These are phyloP conservation scores for Rhazya stricta DNA, from an alignment of 257 asterid genomes.

Conservation along the genomic window DNA sequence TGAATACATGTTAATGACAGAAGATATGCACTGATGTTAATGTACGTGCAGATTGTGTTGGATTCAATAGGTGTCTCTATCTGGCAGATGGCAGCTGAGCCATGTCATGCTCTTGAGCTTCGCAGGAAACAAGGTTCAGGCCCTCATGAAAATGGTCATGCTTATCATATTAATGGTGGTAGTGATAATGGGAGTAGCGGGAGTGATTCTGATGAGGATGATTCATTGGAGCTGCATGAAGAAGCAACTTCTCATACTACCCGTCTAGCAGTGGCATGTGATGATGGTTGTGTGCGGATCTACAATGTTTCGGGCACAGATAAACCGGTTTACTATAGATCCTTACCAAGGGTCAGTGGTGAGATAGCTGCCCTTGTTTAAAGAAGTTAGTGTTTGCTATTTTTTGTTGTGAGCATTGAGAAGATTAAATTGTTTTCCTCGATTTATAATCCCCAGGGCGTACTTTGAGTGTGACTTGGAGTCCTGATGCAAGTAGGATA, in stretches of 20 bases:
- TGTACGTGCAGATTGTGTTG: slow-evolving; percentile 57
- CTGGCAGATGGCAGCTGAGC: slow-evolving; percentile 93
- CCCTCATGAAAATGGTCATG: slow-evolving; percentile 51
- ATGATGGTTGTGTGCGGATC: slow-evolving; percentile 88
- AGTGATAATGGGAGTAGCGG: slow-evolving; percentile 45
- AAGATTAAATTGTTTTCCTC: slow-evolving; percentile 4
- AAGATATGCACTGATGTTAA: slow-evolving; percentile 8
- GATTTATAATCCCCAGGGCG: slow-evolving; percentile 45
- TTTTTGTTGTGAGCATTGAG: slow-evolving; percentile 3
- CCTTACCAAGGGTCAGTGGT: slow-evolving; percentile 87
- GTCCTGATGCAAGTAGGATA: slow-evolving; percentile 64
- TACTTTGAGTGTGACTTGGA: slow-evolving; percentile 77
- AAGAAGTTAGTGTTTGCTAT: not conserved
- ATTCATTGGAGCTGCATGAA: slow-evolving; percentile 34
- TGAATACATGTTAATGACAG: not conserved
- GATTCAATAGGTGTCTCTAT: slow-evolving; percentile 71
- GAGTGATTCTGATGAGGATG: slow-evolving; percentile 41
- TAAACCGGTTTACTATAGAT: slow-evolving; percentile 43
- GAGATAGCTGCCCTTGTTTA: slow-evolving; percentile 43
- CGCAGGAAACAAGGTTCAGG: slow-evolving; percentile 22
- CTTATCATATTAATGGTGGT: slow-evolving; percentile 27
- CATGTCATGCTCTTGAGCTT: slow-evolving; percentile 27
- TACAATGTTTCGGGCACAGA: slow-evolving; percentile 41
- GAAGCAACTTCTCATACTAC: slow-evolving; percentile 29
- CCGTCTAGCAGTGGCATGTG: slow-evolving; percentile 75